Evolutionary conservation across 805 yeast genomes (phyloP).

Genomic region (Kluyveromyces lactis): DNA sequence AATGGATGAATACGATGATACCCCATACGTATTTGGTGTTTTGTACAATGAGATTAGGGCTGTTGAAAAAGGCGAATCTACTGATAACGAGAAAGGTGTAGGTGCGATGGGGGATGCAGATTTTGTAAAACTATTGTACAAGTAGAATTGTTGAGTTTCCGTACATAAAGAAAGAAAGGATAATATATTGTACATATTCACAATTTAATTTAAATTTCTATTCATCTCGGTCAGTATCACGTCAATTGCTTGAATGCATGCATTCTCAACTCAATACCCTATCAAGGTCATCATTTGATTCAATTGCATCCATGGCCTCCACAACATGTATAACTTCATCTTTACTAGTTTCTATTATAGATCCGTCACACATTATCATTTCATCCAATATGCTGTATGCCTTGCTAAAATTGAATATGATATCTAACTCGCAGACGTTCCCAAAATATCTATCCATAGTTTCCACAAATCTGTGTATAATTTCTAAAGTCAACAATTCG

Average conservation of each 20-base stretch:
- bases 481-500: slow-evolving; percentile 77
- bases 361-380: slow-evolving; percentile 73
- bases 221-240: too few relatives aligned
- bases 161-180: neutral
- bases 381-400: slow-evolving; percentile 93
- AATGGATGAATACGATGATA: slow-evolving; percentile 31
- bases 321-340: slow-evolving; percentile 72
- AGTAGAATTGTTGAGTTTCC: neutral
- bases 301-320: slow-evolving; percentile 80
- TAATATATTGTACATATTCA: too few relatives aligned
- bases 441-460: slow-evolving; percentile 95
- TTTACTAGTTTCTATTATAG: slow-evolving; percentile 73
- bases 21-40: slow-evolving; percentile 33
- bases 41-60: slow-evolving; percentile 29
- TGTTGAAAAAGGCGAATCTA: slow-evolving; percentile 14
- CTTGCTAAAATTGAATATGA: slow-evolving; percentile 88
- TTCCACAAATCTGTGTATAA: slow-evolving; percentile 89
- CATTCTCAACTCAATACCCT: slow-evolving; percentile 30
- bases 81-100: slow-evolving; percentile 14
- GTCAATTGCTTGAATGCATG: too few relatives aligned
- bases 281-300: slow-evolving; percentile 58
- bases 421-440: slow-evolving; percentile 93
- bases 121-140: slow-evolving; percentile 12
- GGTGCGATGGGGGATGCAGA: slow-evolving; percentile 19
- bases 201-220: too few relatives aligned